These are phyloP conservation scores for Fusarium graminum DNA, from an alignment of 2,329 filamentous ascomycete species.

Conservation along the genomic window DNA sequence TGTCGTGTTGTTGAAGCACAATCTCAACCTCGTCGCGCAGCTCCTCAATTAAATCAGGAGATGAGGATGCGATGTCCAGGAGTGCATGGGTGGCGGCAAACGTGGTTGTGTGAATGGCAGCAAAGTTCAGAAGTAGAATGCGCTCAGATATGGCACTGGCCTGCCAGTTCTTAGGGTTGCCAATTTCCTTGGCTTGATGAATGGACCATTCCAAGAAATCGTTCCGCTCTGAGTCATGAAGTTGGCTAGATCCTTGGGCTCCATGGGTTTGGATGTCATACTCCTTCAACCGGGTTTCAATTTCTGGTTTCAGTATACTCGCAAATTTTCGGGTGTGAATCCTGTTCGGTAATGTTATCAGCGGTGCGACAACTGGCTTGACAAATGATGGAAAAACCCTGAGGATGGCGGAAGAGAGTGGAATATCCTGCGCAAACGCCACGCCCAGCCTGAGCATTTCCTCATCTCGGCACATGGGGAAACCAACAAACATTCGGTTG, in stretches of 20 bases:
- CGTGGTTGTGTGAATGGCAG: constrained; percentile 16
- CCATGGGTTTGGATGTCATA: not conserved
- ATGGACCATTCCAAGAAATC: constrained; percentile 16
- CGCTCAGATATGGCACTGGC: constrained; percentile 7
- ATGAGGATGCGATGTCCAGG: constrained; percentile 6
- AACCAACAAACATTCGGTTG: constrained; percentile 5
- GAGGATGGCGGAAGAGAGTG: not conserved
- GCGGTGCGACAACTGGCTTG: constrained; percentile 12
- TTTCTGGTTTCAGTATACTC: constrained; percentile 9
- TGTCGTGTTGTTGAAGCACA: not conserved
- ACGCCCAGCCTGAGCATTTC: constrained; percentile 6
- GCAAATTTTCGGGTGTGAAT: constrained; percentile 16
- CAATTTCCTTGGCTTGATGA: constrained; percentile 13
- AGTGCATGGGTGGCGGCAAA: constrained; percentile 17
- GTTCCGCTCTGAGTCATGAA: not conserved
- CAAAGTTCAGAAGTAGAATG: constrained; percentile 16
- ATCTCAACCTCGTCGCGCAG: not conserved
- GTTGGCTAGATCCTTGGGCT: rapidly evolving
- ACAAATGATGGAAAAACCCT: not conserved
- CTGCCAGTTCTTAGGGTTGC: constrained; percentile 17
- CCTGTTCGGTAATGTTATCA: constrained; percentile 4
- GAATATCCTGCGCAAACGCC: constrained; percentile 16
- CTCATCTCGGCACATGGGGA: constrained; percentile 8
- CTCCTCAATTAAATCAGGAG: constrained; percentile 2
- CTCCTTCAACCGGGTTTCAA: constrained; percentile 1